A percentile compares a stretch with the other conserved stretches of the same genome.
Evolutionary conservation across 2,329 filamentous ascomycete genomes (phyloP).

Genomic region (Aspergillus quadricinctus): DNA sequence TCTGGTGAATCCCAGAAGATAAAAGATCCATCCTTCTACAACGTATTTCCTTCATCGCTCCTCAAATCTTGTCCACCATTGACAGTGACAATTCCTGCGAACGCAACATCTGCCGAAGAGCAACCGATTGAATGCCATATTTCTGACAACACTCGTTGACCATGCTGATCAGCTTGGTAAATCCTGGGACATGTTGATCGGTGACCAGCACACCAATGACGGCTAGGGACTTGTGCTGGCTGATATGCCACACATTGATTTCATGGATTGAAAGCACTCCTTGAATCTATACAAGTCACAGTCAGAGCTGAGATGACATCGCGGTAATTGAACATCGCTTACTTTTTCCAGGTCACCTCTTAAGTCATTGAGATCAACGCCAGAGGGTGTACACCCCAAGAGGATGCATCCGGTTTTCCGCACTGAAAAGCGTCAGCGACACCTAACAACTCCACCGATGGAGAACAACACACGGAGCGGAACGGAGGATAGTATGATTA

Average conservation of each 20-base stretch:
- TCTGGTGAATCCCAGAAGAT: background rate
- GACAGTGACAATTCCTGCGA: slow-evolving; percentile 6
- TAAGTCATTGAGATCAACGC: slow-evolving; percentile 58
- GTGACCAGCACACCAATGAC: slow-evolving; percentile 65
- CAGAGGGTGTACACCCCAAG: slow-evolving; percentile 60
- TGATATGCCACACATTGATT: slow-evolving; percentile 69
- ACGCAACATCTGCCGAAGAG: slow-evolving; percentile 60
- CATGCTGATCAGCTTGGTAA: slow-evolving; percentile 57
- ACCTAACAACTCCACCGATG: background rate
- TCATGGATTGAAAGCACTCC: slow-evolving; percentile 66
- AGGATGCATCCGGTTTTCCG: slow-evolving; percentile 55
- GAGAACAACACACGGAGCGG: slow-evolving; percentile 46
- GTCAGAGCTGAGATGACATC: slow-evolving; percentile 9
- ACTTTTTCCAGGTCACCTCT: slow-evolving; percentile 66
- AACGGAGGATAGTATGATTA: slow-evolving; percentile 61
- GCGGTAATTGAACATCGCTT: slow-evolving; percentile 3
- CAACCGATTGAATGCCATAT: slow-evolving; percentile 68
- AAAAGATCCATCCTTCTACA: slow-evolving; percentile 8
- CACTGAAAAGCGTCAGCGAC: slow-evolving; percentile 15
- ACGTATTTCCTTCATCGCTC: slow-evolving; percentile 3
- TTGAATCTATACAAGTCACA: slow-evolving; percentile 47
- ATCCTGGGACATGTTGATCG: slow-evolving; percentile 53
- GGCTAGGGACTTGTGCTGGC: slow-evolving; percentile 66
- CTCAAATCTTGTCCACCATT: background rate
- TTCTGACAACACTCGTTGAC: slow-evolving; percentile 67